Conservation (phyloP, 2,329 filamentous ascomycete species). For the Aspergillus fijiensis region DNA sequence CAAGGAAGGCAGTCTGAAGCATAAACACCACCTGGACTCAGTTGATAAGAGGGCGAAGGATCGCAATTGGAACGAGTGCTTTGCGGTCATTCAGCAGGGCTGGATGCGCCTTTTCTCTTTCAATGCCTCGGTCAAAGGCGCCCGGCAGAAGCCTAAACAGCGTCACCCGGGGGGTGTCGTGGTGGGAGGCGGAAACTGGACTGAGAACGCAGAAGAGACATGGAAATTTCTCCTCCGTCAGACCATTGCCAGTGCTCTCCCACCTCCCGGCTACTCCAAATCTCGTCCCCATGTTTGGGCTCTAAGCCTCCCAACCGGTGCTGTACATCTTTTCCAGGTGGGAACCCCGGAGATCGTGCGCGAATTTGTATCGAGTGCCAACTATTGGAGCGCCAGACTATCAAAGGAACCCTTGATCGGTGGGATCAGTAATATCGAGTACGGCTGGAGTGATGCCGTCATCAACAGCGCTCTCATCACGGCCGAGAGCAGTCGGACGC, state of each 20-base stretch:
- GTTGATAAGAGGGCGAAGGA: constrained; percentile 91
- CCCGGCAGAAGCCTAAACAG: constrained; percentile 60
- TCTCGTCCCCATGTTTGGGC: constrained; percentile 91
- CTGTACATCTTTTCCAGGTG: constrained; percentile 97
- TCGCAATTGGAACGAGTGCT: constrained; percentile 90
- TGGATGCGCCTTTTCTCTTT: constrained; percentile 95
- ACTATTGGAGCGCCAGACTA: constrained; percentile 94
- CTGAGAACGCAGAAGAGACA: constrained; percentile 88
- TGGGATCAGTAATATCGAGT: constrained; percentile 94
- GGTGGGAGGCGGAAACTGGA: constrained; percentile 97
- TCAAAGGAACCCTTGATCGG: constrained; percentile 92
- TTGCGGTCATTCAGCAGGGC: constrained; percentile 93
- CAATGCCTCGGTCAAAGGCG: constrained; percentile 70
- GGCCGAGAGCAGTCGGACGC: constrained; percentile 40
- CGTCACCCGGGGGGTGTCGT: constrained; percentile 60
- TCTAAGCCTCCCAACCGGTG: constrained; percentile 83
- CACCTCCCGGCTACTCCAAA: constrained; percentile 89
- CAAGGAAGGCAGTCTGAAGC: constrained; percentile 92
- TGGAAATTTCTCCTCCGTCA: constrained; percentile 86
- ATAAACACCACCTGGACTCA: constrained; percentile 93
- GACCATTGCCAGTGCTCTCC: constrained; percentile 85
- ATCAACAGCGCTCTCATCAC: constrained; percentile 74
- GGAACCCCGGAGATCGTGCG: constrained; percentile 91
- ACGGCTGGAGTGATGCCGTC: constrained; percentile 88
- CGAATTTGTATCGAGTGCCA: constrained; percentile 90